Conservation (phyloP, 257 asterid species). For the Penstemon eatonii region DNA sequence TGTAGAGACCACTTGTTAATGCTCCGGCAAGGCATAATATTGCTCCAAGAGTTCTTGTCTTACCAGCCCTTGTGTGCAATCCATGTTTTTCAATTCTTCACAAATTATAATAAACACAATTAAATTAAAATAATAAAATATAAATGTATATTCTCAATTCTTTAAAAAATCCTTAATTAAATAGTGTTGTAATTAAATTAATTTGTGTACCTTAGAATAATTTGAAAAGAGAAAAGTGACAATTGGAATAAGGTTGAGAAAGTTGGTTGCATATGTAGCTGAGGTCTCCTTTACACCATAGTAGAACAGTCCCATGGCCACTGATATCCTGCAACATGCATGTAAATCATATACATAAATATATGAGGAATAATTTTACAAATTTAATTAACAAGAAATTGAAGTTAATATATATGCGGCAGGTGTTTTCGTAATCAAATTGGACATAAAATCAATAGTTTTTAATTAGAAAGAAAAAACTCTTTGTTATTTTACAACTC, state of each 20-base stretch:
- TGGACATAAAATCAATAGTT: too few relatives aligned
- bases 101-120: neutral
- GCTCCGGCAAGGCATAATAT: conserved; percentile 58
- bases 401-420: too few relatives aligned
- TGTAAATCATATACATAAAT: too few relatives aligned
- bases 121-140: too few relatives aligned
- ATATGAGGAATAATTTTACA: too few relatives aligned
- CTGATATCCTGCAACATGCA: conserved; percentile 40
- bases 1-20: conserved; percentile 41
- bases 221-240: conserved; percentile 46
- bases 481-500: too few relatives aligned
- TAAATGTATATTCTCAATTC: too few relatives aligned
- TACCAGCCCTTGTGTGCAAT: conserved; percentile 37
- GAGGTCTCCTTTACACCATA: conserved; percentile 60
- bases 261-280: conserved; percentile 70
- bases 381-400: too few relatives aligned
- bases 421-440: too few relatives aligned
- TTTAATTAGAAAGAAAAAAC: too few relatives aligned
- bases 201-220: conserved; percentile 36
- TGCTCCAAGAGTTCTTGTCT: conserved; percentile 44
- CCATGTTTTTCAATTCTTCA: conserved; percentile 47
- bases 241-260: conserved; percentile 51
- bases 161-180: too few relatives aligned
- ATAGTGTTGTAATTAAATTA: too few relatives aligned
- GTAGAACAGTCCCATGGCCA: conserved; percentile 60